A percentile compares a stretch with the other conserved stretches of the same genome.
These are phyloP conservation scores for Aquilaria malaccensis DNA, from an alignment of 345 rosid genomes.

Conservation along the genomic window DNA sequence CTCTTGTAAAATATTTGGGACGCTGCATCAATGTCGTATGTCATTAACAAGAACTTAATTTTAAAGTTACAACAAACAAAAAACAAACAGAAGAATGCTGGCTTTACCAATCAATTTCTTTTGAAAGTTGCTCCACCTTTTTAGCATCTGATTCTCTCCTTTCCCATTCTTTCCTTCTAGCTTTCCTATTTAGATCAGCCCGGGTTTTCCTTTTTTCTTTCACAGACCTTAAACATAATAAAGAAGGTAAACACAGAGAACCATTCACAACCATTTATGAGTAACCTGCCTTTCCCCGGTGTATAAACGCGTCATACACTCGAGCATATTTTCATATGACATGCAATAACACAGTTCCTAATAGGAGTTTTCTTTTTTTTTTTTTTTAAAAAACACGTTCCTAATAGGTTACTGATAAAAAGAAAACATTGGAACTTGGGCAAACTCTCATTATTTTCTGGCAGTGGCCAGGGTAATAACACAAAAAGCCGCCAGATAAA, in stretches of 20 bases:
- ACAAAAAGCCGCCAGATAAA: too few species aligned
- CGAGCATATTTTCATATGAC: too few species aligned
- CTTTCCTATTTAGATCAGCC: conserved; percentile 68
- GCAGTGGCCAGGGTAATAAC: too few species aligned
- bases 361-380: too few species aligned
- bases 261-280: too few species aligned
- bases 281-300: too few species aligned
- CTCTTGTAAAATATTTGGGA: conserved; percentile 66
- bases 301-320: too few species aligned
- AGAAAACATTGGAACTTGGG: too few species aligned
- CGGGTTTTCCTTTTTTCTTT: conserved; percentile 62
- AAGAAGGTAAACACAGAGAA: background rate
- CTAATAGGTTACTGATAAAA: too few species aligned
- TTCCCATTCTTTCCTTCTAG: conserved; percentile 45
- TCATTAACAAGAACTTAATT: conserved; percentile 11
- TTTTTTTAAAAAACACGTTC: too few species aligned
- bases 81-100: background rate
- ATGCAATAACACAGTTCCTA: too few species aligned
- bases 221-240: conserved; percentile 31
- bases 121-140: conserved; percentile 37
- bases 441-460: too few species aligned
- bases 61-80: background rate
- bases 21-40: conserved; percentile 25
- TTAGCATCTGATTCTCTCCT: conserved; percentile 50
- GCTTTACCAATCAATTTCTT: conserved; percentile 64